Conservation (phyloP, 352 stramenopile species). For the Globisporangium radiosum region DNA sequence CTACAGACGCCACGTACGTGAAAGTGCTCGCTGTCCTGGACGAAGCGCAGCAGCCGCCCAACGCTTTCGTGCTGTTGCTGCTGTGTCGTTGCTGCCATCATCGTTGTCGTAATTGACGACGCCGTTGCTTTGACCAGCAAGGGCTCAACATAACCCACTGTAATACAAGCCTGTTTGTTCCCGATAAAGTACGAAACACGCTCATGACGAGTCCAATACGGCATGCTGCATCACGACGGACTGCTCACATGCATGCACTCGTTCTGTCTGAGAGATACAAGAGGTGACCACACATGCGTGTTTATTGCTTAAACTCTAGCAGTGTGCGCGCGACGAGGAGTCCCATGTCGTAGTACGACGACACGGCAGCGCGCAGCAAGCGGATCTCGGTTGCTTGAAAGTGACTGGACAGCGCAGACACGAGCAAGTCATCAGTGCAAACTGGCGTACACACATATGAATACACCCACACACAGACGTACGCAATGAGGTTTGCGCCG, state of each 20-base stretch:
- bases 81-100: neutral
- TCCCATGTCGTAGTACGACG: slow-evolving; percentile 86
- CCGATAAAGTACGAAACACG: neutral
- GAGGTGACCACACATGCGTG: neutral
- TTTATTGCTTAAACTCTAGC: slow-evolving; percentile 83
- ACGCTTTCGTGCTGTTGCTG: slow-evolving; percentile 19
- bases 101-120: too few relatives aligned
- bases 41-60: slow-evolving; percentile 32
- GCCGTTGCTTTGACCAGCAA: too few relatives aligned
- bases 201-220: too few relatives aligned
- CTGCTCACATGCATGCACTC: neutral
- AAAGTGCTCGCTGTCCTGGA: slow-evolving; percentile 33
- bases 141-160: too few relatives aligned
- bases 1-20: slow-evolving; percentile 21
- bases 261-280: too few relatives aligned
- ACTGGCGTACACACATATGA: too few relatives aligned
- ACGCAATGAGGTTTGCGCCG: slow-evolving; percentile 61
- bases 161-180: slow-evolving; percentile 6
- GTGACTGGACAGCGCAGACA: slow-evolving; percentile 29
- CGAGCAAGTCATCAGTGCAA: too few relatives aligned
- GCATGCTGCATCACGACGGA: too few relatives aligned
- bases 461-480: slow-evolving; percentile 15
- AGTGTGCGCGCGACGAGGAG: slow-evolving; percentile 65
- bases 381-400: slow-evolving; percentile 81
- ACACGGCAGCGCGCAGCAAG: slow-evolving; percentile 75